Evolutionary conservation across 148 eudicot species (phyloP).

Genomic region (Rhododendron molle): DNA sequence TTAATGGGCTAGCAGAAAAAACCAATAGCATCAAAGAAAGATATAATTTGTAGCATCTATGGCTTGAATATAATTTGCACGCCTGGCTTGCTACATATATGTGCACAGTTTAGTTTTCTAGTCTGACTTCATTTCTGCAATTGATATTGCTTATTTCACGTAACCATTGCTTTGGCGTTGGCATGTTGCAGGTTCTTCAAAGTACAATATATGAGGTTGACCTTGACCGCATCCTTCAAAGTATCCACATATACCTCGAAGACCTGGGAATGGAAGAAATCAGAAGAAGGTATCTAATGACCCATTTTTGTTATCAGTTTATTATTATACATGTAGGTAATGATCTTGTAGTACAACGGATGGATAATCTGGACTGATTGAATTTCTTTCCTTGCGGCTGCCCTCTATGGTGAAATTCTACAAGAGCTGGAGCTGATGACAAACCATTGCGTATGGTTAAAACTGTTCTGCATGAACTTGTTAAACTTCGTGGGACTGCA

Average conservation of each 20-base stretch:
- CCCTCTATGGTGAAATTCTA: not conserved
- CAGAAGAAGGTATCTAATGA: conserved; percentile 67
- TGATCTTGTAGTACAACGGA: not conserved
- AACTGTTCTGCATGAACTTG: conserved; percentile 98
- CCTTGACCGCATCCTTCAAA: conserved; percentile 91
- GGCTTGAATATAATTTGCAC: not conserved
- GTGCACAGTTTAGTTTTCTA: not conserved
- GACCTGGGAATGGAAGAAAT: conserved; percentile 99
- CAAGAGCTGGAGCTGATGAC: conserved; percentile 98
- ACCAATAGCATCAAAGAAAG: not conserved
- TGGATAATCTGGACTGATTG: not conserved
- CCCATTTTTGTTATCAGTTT: not conserved
- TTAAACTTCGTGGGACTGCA: conserved; percentile 95
- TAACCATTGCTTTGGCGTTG: conserved; percentile 12
- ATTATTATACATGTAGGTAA: not conserved
- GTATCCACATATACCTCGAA: conserved; percentile 92
- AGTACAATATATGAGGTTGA: conserved; percentile 89
- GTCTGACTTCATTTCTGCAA: not conserved
- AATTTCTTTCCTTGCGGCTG: not conserved
- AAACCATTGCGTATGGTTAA: conserved; percentile 97
- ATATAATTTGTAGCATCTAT: not conserved
- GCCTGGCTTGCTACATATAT: not conserved
- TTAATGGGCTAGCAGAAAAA: not conserved
- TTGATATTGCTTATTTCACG: not conserved
- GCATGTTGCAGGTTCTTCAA: conserved; percentile 80